These are phyloP conservation scores for Thielaviopsis ethacetica DNA, from an alignment of 2,329 filamentous ascomycete species.

Conservation along the genomic window DNA sequence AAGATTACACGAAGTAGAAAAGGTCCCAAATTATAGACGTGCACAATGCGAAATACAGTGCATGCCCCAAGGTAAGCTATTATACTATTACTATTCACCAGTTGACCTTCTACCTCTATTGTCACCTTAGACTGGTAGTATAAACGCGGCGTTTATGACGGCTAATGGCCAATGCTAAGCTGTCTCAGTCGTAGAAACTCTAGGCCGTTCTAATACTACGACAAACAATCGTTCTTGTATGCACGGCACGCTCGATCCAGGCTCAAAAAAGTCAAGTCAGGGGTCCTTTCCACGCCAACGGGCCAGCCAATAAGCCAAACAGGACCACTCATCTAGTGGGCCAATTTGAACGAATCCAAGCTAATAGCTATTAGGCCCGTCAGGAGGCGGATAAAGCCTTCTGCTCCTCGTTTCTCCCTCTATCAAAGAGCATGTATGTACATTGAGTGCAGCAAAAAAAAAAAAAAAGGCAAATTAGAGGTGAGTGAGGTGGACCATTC, in stretches of 20 bases:
- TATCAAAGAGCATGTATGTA: no score
- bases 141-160: no score
- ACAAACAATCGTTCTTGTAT: not conserved
- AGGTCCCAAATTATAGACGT: not conserved
- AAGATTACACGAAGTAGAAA: not conserved
- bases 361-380: not conserved
- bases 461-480: not conserved
- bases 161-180: no score
- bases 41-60: not conserved
- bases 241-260: not conserved
- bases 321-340: not conserved
- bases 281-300: slow-evolving; percentile 3
- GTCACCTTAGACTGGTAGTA: no score
- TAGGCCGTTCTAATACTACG: not conserved
- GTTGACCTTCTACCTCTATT: not conserved
- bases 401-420: not conserved
- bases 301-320: not conserved
- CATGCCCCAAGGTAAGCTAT: no score
- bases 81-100: no score
- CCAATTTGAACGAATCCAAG: not conserved
- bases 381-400: not conserved
- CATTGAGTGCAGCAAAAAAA: not conserved
- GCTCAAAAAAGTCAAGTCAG: slow-evolving; percentile 8
- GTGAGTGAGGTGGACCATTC: not conserved
- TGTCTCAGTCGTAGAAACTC: no score